Conservation (phyloP, 345 rosid species). For the Lepidium didymum region DNA sequence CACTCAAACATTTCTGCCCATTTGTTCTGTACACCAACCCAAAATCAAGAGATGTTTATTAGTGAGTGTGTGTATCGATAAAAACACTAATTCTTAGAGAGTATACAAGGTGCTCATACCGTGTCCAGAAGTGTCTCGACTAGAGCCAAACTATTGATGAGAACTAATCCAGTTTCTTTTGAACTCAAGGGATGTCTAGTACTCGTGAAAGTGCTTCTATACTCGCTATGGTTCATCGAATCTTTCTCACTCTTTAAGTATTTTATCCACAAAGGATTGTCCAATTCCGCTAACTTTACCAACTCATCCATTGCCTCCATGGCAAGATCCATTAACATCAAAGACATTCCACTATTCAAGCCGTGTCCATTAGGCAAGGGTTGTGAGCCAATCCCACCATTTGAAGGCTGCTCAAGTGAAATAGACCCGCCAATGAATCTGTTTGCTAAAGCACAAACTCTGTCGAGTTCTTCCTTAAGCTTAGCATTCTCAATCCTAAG, state of each 20-base stretch:
- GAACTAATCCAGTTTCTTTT: slow-evolving; percentile 47
- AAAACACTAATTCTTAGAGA: neutral
- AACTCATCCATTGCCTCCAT: slow-evolving; percentile 57
- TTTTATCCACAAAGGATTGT: slow-evolving; percentile 46
- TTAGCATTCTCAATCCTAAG: slow-evolving; percentile 56
- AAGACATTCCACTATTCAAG: slow-evolving; percentile 16
- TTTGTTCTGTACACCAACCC: slow-evolving; percentile 35
- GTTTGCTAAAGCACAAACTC: slow-evolving; percentile 40
- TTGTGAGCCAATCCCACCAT: slow-evolving; percentile 18
- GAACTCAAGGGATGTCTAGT: slow-evolving; percentile 30
- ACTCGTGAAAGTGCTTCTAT: slow-evolving; percentile 37
- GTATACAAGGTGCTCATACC: slow-evolving; percentile 34
- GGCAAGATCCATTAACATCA: slow-evolving; percentile 43
- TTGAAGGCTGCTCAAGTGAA: slow-evolving; percentile 29
- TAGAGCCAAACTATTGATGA: slow-evolving; percentile 44
- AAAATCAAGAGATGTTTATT: slow-evolving; percentile 2
- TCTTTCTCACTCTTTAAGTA: slow-evolving; percentile 39
- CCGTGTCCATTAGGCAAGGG: slow-evolving; percentile 30
- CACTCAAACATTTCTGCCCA: slow-evolving; percentile 63
- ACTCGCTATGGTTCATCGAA: slow-evolving; percentile 46
- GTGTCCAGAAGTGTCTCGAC: slow-evolving; percentile 64
- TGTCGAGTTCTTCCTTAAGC: slow-evolving; percentile 48
- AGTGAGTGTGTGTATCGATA: neutral
- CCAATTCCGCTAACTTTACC: slow-evolving; percentile 44
- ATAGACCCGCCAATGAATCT: slow-evolving; percentile 53